Percentiles rank a stretch among this genome's conserved stretches.
phyloP scores from a whole-genome alignment of 352 stramenopile genomes.

The Globisporangium uncinulatum region DNA sequence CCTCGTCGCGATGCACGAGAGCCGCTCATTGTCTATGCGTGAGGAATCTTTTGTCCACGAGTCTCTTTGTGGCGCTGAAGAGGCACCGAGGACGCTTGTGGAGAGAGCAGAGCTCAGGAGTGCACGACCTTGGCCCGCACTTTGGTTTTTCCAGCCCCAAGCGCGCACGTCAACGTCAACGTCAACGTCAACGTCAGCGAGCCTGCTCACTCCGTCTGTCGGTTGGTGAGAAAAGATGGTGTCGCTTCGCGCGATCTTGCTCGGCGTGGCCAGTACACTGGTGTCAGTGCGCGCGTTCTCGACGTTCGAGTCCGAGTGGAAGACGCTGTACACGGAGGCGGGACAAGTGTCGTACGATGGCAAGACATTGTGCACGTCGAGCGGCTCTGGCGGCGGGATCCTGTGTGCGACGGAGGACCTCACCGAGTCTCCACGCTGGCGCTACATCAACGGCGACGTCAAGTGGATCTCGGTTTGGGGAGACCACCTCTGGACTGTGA shows the following conservation, averaged over 20 bases:
- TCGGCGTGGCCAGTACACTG: not conserved
- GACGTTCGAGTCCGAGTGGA: constrained; percentile 7
- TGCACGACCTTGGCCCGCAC: not conserved
- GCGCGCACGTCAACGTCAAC: not conserved
- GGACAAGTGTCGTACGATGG: constrained; percentile 13
- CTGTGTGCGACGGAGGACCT: constrained; percentile 8
- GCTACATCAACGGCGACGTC: not conserved
- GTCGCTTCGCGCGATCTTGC: constrained; percentile 10
- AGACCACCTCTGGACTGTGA: constrained; percentile 19
- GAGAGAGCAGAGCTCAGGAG: too few relatives aligned
- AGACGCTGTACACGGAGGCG: not conserved
- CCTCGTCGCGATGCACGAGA: not conserved
- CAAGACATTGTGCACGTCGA: constrained; percentile 12
- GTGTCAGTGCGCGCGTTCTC: not conserved
- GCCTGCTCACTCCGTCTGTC: not conserved
- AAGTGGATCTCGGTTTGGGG: constrained; percentile 18
- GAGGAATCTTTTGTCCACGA: not conserved
- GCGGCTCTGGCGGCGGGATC: not conserved
- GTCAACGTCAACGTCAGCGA: not conserved
- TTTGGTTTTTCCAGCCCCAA: constrained; percentile 3
- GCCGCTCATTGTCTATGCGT: not conserved
- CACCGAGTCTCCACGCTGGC: not conserved
- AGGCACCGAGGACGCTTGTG: not conserved
- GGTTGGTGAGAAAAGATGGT: constrained; percentile 3
- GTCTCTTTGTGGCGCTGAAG: not conserved